Evolutionary conservation across 768 basidiomycete species (phyloP).

Genomic region (Epithele typhae): DNA sequence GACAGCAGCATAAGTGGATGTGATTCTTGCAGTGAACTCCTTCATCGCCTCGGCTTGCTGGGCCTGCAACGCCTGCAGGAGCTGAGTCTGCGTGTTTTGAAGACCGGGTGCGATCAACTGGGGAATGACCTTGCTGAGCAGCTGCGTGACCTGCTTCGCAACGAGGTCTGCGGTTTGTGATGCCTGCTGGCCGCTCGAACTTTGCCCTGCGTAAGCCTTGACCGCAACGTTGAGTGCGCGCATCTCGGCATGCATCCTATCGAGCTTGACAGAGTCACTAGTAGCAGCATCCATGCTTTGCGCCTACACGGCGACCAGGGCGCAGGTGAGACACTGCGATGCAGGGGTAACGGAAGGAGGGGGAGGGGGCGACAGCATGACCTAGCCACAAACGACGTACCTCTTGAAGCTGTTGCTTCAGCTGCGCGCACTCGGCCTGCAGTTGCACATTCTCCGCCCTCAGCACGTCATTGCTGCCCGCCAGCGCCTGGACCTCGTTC

Average conservation of each 20-base stretch:
- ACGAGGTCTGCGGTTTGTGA: neutral
- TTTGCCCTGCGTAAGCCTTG: constrained; percentile 4
- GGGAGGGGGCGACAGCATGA: no score
- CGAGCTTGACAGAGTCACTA: constrained; percentile 5
- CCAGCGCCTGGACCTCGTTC: constrained; percentile 10
- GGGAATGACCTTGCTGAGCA: constrained; percentile 5
- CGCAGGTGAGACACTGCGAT: no score
- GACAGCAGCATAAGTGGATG: no score
- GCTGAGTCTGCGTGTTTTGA: neutral
- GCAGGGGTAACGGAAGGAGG: no score
- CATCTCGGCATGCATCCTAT: constrained; percentile 10
- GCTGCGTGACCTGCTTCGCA: constrained; percentile 4
- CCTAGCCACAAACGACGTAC: neutral
- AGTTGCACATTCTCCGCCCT: constrained; percentile 7
- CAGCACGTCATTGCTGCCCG: constrained; percentile 7
- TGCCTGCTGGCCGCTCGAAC: neutral
- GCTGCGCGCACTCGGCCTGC: constrained; percentile 8
- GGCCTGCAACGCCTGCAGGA: constrained; percentile 2
- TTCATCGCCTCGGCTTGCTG: constrained; percentile 6
- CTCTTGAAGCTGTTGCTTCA: constrained; percentile 10
- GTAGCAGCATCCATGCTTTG: no score
- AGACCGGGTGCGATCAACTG: constrained; percentile 3
- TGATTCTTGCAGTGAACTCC: no score
- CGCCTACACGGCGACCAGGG: no score
- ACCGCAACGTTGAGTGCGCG: constrained; percentile 13